Percentiles rank a stretch among this genome's conserved stretches.
These are phyloP conservation scores for Adenanthera pavonina DNA, from an alignment of 306 rosid species.

Conservation along the genomic window DNA sequence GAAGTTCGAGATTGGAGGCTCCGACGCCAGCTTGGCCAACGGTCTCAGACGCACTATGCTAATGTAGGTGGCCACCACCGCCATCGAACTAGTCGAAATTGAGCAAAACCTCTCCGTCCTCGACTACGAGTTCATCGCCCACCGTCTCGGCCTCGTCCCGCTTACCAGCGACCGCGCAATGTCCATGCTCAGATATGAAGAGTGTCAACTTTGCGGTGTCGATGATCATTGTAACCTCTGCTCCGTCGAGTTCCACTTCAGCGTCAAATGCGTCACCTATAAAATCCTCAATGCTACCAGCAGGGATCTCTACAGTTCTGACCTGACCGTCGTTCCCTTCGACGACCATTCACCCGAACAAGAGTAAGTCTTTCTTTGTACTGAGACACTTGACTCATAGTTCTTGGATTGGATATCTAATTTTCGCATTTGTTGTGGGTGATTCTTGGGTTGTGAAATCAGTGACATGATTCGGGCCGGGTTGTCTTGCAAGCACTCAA, in stretches of 20 bases:
- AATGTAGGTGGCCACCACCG: slow-evolving; percentile 84
- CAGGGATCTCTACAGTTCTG: slow-evolving; percentile 76
- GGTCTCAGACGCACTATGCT: slow-evolving; percentile 94
- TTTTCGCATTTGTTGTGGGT: not conserved
- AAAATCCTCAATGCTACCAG: slow-evolving; percentile 80
- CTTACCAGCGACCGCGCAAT: slow-evolving; percentile 85
- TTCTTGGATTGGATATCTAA: too few relatives aligned
- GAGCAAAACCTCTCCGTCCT: slow-evolving; percentile 89
- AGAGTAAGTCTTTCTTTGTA: not conserved
- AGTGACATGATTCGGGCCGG: not conserved
- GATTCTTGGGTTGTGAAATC: not conserved
- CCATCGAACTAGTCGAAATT: slow-evolving; percentile 87
- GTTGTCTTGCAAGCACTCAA: not conserved
- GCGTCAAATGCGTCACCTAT: slow-evolving; percentile 68
- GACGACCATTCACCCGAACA: slow-evolving; percentile 53
- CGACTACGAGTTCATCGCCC: slow-evolving; percentile 86
- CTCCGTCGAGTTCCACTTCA: slow-evolving; percentile 87
- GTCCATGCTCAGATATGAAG: slow-evolving; percentile 91
- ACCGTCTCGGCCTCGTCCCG: slow-evolving; percentile 83
- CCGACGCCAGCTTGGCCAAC: slow-evolving; percentile 81
- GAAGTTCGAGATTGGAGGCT: slow-evolving; percentile 81
- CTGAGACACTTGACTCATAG: not conserved
- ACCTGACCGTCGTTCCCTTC: slow-evolving; percentile 87
- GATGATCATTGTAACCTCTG: slow-evolving; percentile 93
- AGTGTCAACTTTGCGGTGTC: slow-evolving; percentile 89